These are phyloP conservation scores for Ceriops tagal DNA, from an alignment of 345 rosid species.

Conservation along the genomic window DNA sequence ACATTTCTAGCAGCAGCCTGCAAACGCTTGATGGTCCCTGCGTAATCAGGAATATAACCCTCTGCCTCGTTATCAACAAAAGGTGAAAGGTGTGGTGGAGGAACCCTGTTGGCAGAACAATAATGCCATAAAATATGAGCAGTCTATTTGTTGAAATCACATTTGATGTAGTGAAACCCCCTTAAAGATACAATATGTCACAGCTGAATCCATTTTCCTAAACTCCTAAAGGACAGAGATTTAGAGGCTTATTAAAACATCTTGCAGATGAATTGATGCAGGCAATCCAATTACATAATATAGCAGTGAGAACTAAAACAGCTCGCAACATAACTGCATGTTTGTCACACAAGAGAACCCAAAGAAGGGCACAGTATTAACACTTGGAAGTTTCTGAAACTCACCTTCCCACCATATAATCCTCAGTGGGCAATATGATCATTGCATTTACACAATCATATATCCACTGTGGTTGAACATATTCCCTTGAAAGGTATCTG, in stretches of 20 bases:
- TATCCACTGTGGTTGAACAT: conserved; percentile 96
- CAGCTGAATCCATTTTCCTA: no score
- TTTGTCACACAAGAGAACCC: background rate
- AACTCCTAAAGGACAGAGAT: no score
- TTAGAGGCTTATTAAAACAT: no score
- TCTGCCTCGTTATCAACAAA: conserved; percentile 87
- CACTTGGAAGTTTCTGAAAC: background rate
- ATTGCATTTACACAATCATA: conserved; percentile 77
- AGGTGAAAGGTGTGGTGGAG: conserved; percentile 89
- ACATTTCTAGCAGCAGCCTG: conserved; percentile 79
- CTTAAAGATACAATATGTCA: no score
- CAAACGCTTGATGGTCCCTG: conserved; percentile 64
- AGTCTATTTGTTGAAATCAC: no score
- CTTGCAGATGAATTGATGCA: no score
- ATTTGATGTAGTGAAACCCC: no score
- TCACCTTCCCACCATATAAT: conserved; percentile 80
- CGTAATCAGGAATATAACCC: conserved; percentile 89
- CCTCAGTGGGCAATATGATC: conserved; percentile 65
- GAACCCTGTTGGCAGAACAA: conserved; percentile 42
- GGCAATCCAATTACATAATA: no score
- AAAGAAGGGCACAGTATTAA: background rate
- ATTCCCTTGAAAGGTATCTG: conserved; percentile 68
- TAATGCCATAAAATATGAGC: background rate
- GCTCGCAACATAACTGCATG: no score
- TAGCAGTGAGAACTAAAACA: no score